Conservation (phyloP, 257 asterid species). For the Mitragyna speciosa region DNA sequence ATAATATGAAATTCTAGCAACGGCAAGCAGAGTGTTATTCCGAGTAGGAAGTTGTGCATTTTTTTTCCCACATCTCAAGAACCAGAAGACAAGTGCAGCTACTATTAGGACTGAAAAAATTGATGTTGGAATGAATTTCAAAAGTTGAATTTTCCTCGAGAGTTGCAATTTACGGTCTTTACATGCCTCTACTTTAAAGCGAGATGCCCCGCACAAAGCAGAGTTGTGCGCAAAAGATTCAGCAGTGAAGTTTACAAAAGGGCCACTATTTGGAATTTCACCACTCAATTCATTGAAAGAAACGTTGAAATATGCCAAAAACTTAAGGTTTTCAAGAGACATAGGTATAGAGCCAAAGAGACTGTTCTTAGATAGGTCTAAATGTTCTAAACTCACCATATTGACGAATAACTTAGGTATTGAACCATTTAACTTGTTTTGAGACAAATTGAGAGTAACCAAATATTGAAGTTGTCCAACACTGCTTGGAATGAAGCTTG, state of each 20-base stretch:
- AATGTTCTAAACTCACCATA: conserved; percentile 8
- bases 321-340: not conserved
- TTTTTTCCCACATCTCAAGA: not conserved
- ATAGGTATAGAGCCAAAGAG: conserved; percentile 7
- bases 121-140: conserved; percentile 11
- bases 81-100: not conserved
- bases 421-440: conserved; percentile 19
- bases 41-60: not conserved
- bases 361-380: conserved; percentile 18
- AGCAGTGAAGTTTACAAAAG: conserved; percentile 12
- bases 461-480: conserved; percentile 22
- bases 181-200: not conserved
- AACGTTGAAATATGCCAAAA: conserved; percentile 17
- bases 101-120: not conserved
- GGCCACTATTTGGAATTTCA: conserved; percentile 23
- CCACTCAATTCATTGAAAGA: conserved; percentile 18
- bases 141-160: not conserved
- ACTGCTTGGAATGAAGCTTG: conserved; percentile 22
- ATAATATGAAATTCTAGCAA: conserved; percentile 5
- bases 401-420: conserved; percentile 22
- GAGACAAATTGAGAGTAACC: conserved; percentile 13
- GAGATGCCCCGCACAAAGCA: conserved; percentile 16
- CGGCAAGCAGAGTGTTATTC: not conserved
- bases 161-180: not conserved
- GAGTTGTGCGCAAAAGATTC: conserved; percentile 16